Base-by-base conservation (phyloP, 192 early-diverging fungal species). In the Gaertneriomyces semiglobifer region DNA sequence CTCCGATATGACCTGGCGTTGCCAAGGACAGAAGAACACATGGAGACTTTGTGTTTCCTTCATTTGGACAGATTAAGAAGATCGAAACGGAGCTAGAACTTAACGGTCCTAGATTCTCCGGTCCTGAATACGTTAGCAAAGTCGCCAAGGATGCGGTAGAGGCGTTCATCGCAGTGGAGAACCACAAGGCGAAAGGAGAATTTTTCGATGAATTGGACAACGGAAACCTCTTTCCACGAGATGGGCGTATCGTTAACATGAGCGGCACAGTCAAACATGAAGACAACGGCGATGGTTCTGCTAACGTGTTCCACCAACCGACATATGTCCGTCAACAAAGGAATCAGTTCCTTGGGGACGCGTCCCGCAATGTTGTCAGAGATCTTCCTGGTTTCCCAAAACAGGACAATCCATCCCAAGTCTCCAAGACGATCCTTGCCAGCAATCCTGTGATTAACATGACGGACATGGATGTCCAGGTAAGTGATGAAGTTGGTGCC, bases 141-240 rank as follows among this genome's bases (percentile, higher is more conserved):
- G 58, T 60, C 10, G 58, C 19, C 14, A 18, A 42, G 58, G 58
- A 41, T 16, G n/a, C n/a, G n/a, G n/a, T n/a, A n/a, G n/a, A n/a
- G n/a, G n/a, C n/a, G n/a, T n/a, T n/a, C n/a, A n/a, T 54, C 7
- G 53, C 53, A 8, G 59, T 61, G 59, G 59, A 66, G 57, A 66
- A 66, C n/a, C 14, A 56, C 14, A 63, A 62, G 57, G 64, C 64
- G 7, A 40, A 66, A 7, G 14, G 4, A 58, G 14, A n/a, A 11
- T 62, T 63, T 40, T 63, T 63, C 20, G 48, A 58, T 58, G 48
- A 63, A 58, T 40, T 63, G 14, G 57, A 63, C 19, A 10, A 10
- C 9, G 40, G 40, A 7, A 60, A 60, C 43, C 41, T 60, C 6
- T 60, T 60, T 8, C 58, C 58, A 11, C 9, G 58, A 7, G 9